Evolutionary conservation across 495 filamentous ascomycete genomes (phyloP), one percentile per base, ranked within the genome.

Genomic region (Paragyromitra xinjiangensis): DNA sequence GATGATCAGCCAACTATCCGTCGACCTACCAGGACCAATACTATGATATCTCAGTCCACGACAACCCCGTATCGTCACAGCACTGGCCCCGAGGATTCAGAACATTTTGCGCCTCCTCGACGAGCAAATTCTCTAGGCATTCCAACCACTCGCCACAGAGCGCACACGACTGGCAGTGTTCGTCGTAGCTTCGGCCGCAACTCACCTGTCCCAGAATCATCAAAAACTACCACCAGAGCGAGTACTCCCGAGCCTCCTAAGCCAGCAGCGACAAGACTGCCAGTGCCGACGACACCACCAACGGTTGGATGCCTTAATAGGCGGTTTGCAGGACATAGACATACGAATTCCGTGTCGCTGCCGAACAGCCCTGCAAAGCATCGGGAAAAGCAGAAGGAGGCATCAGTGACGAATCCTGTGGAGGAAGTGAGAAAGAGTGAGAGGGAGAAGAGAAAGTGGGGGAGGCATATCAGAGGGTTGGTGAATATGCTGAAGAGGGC

Each of bases 381-480:
- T 51, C 45, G 51, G 51, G 76, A 53, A 51, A 66, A 71, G 19
- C 64, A 61, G 59, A 19, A 14, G 7, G n/a, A 39, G 29, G 40
- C 34, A 1, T 39, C 14, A 14, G 29, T 42, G 29, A 16, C 29
- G 8, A 59, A n/a, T 11, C 58, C 59, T 19, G 40, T 26, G 6
- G 69, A 66, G n/a, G 69, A 66, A 34, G 1, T 34, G 40, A 34
- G 40, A 29, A 71, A 73, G 40, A 16, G 39, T 2, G 74, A 73
- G 45, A 66, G 75, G n/a, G 77, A 78, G 37, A 79, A 78, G 12
- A 65, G 48, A 42, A 79, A 42, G 3, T 77, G 77, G 58, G 67
- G 74, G 29, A 79, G 34, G 40, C 69, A 63, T 11, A 51, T 79
- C 4, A 72, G 75, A 22, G 75, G 75, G 16, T 40, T 79, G 8